These are phyloP conservation scores for Fonsecaea pedrosoi DNA, from an alignment of 2,329 filamentous ascomycete species.

Conservation along the genomic window DNA sequence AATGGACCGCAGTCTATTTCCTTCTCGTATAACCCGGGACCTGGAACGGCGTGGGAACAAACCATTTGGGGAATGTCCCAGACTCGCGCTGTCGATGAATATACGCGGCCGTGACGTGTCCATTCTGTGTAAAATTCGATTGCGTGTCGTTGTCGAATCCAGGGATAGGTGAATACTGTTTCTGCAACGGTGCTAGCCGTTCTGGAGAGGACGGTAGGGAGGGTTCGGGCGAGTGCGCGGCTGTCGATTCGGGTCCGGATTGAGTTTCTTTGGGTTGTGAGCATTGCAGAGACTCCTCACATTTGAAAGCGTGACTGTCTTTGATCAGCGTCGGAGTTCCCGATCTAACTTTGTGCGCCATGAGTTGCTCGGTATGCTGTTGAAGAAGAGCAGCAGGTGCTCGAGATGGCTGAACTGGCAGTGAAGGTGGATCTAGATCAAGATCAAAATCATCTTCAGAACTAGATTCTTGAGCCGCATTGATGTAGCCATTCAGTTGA, in stretches of 20 bases:
- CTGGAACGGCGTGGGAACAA: slow-evolving; percentile 46
- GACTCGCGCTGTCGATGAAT: slow-evolving; percentile 38
- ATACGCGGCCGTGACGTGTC: slow-evolving; percentile 40
- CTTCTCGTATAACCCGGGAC: slow-evolving; percentile 44
- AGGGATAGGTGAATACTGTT: slow-evolving; percentile 34
- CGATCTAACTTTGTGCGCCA: not conserved
- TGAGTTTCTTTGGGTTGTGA: not conserved
- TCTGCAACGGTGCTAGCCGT: slow-evolving; percentile 25
- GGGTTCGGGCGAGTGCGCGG: slow-evolving; percentile 13
- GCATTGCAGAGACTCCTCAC: not conserved
- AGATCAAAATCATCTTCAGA: slow-evolving; percentile 35
- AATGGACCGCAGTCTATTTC: slow-evolving; percentile 5
- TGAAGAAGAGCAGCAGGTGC: not conserved
- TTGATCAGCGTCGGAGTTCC: not conserved
- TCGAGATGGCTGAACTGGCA: not conserved
- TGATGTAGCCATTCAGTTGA: slow-evolving; percentile 20
- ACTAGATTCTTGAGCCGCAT: slow-evolving; percentile 20
- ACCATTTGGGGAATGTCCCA: slow-evolving; percentile 36
- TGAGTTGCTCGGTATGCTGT: not conserved
- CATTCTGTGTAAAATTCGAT: slow-evolving; percentile 40
- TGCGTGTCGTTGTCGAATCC: slow-evolving; percentile 41
- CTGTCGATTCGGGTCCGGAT: not conserved
- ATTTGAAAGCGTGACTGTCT: not conserved
- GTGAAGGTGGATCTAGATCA: slow-evolving; percentile 31
- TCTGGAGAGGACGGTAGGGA: slow-evolving; percentile 29